Evolutionary conservation across 768 basidiomycete species (phyloP).

Genomic region (Hypholoma fasciculare): DNA sequence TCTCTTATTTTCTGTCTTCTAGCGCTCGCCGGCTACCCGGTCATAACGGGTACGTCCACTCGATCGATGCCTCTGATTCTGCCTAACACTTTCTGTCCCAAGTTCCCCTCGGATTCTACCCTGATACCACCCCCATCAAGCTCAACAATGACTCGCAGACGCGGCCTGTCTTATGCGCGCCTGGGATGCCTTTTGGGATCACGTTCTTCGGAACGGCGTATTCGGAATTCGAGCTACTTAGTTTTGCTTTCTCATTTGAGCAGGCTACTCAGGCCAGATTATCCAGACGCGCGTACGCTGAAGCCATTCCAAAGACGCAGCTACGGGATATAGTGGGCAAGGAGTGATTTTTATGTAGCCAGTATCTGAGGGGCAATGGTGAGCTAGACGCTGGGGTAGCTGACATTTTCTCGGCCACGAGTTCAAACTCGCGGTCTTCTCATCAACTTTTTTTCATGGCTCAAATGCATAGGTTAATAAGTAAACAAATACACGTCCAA

Average conservation of each 20-base stretch:
- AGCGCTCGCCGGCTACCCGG: slow-evolving; percentile 65
- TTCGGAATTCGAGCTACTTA: slow-evolving; percentile 55
- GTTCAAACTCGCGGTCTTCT: too few relatives aligned
- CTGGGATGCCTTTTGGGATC: slow-evolving; percentile 41
- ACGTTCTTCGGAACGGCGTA: slow-evolving; percentile 63
- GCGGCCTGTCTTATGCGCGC: not conserved
- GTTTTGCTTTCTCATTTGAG: slow-evolving; percentile 64
- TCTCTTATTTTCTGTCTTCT: not conserved
- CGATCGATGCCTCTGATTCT: too few relatives aligned
- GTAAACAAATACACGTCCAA: slow-evolving; percentile 4
- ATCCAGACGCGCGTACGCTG: slow-evolving; percentile 43
- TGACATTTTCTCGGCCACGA: too few relatives aligned
- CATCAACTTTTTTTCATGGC: too few relatives aligned
- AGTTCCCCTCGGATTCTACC: slow-evolving; percentile 2
- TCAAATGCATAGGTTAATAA: too few relatives aligned
- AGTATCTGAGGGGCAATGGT: too few relatives aligned
- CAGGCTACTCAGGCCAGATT: slow-evolving; percentile 56
- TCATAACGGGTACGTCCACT: slow-evolving; percentile 28
- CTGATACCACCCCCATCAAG: not conserved
- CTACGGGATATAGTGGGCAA: slow-evolving; percentile 27
- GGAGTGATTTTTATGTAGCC: too few relatives aligned
- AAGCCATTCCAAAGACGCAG: slow-evolving; percentile 58
- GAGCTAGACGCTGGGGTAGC: too few relatives aligned
- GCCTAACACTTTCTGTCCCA: not conserved
- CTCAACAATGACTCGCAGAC: not conserved